Percentiles rank a stretch among this genome's conserved stretches.
These are phyloP conservation scores for Nepenthes alata DNA, from an alignment of 179 eudicot species.

Conservation along the genomic window DNA sequence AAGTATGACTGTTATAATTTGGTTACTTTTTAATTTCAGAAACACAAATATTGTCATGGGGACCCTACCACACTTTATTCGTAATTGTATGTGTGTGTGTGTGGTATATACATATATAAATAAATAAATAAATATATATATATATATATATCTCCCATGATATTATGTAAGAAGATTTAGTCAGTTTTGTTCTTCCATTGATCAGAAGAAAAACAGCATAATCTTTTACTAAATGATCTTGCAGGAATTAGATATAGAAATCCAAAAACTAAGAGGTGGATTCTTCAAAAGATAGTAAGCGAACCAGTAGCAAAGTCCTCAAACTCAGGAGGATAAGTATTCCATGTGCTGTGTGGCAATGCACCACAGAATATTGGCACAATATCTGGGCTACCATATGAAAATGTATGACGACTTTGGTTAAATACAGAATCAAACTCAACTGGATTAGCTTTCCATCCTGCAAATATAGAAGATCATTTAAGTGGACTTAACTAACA, in stretches of 20 bases:
- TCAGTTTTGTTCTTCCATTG: too few relatives aligned
- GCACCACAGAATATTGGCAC: constrained; percentile 89
- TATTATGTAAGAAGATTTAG: too few relatives aligned
- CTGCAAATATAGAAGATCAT: constrained; percentile 21
- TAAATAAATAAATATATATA: too few relatives aligned
- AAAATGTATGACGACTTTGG: constrained; percentile 68
- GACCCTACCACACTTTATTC: too few relatives aligned
- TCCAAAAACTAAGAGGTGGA: not conserved
- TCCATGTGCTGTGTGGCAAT: constrained; percentile 85
- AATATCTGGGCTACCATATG: constrained; percentile 94
- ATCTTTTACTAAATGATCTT: not conserved
- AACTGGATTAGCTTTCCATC: constrained; percentile 99
- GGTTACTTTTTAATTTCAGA: too few relatives aligned
- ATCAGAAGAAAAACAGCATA: too few relatives aligned
- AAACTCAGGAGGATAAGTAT: constrained; percentile 78
- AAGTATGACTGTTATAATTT: too few relatives aligned
- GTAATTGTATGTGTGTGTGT: too few relatives aligned
- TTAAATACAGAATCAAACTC: constrained; percentile 97
- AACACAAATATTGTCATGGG: too few relatives aligned
- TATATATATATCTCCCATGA: too few relatives aligned
- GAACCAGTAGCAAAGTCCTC: constrained; percentile 96
- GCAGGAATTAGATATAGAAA: not conserved
- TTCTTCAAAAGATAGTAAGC: constrained; percentile 8
- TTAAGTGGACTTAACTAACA: not conserved
- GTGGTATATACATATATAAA: too few relatives aligned